These are phyloP conservation scores for Fusarium verticillioides DNA, from an alignment of 2,329 filamentous ascomycete species.

Conservation along the genomic window DNA sequence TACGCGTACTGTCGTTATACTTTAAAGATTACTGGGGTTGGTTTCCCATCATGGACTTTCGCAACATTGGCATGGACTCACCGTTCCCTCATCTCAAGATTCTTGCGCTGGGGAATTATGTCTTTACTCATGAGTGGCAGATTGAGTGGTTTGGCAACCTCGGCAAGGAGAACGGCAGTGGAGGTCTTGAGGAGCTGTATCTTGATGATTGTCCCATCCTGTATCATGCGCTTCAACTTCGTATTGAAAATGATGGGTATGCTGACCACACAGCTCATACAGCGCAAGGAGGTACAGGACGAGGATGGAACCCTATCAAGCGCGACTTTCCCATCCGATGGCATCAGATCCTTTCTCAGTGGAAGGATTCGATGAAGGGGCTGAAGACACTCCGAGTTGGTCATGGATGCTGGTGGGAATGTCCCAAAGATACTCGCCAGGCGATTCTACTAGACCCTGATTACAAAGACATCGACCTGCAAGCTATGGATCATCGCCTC, in stretches of 20 bases:
- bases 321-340: slow-evolving; percentile 7
- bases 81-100: slow-evolving; percentile 53
- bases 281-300: fast-evolving
- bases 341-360: slow-evolving; percentile 14
- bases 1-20: slow-evolving; percentile 54
- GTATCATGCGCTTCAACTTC: slow-evolving; percentile 1
- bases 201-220: slow-evolving; percentile 57
- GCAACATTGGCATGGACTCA: not conserved
- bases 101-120: slow-evolving; percentile 54
- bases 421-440: not conserved
- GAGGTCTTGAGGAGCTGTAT: slow-evolving; percentile 52
- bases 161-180: slow-evolving; percentile 18
- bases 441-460: fast-evolving
- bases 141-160: slow-evolving; percentile 58
- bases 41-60: slow-evolving; percentile 52
- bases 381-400: slow-evolving; percentile 21
- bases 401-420: not conserved
- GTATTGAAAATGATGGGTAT: not conserved
- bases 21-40: slow-evolving; percentile 53
- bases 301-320: fast-evolving
- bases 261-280: not conserved
- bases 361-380: slow-evolving; percentile 11
- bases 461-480: not conserved
- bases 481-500: not conserved
- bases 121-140: slow-evolving; percentile 58